Evolutionary conservation across 2,329 filamentous ascomycete genomes (phyloP), one percentile per base, ranked within the genome.

Genomic region (Apiospora pterosperma): DNA sequence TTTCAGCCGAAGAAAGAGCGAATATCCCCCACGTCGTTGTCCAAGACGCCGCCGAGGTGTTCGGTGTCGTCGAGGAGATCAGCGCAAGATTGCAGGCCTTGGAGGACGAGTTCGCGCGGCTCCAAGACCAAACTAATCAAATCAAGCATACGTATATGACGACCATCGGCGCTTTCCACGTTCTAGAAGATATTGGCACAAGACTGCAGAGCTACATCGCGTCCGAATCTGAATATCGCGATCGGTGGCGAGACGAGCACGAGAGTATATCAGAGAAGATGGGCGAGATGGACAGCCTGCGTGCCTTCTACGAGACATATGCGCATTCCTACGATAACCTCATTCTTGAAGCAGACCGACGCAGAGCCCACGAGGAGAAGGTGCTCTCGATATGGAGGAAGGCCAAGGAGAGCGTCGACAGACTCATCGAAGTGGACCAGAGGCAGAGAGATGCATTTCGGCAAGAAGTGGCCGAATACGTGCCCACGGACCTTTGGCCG

Each of bases 401-500:
- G 71, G 92, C 95, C 1, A 88, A 89, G 74, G 88, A 90, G 65
- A 90, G 90, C 69, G 84, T 97, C 10, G 89, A 94, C 65, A 88
- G 87, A 73, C 81, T 98, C 11, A 88, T 91, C 67, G 86, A 92
- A 14, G 82, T 87, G 14, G 96, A 99, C 75, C 81, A 86, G 64
- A 82, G 82, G 44, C 88, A 93, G 67, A 84, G 96, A 41, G 91
- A 96, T 68, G 81, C 85, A 0, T 98, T 99, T 76, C 86, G 91
- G 38, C 83, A 89, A 34, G 91, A 97, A 52, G 90, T 96, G 14
- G 94, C 93, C 8, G 92, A 96, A 68, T 97, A 89, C 74, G 78
- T 99, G 12, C 96, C 96, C 0, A 89, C 90, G 0, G 93, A 97
- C 75, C 87, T 97, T 25, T 97, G 93, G 93, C 89, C 89, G 0